Conservation (phyloP, 1,284 basidiomycete genomes). For the Boletus calvinii region DNA sequence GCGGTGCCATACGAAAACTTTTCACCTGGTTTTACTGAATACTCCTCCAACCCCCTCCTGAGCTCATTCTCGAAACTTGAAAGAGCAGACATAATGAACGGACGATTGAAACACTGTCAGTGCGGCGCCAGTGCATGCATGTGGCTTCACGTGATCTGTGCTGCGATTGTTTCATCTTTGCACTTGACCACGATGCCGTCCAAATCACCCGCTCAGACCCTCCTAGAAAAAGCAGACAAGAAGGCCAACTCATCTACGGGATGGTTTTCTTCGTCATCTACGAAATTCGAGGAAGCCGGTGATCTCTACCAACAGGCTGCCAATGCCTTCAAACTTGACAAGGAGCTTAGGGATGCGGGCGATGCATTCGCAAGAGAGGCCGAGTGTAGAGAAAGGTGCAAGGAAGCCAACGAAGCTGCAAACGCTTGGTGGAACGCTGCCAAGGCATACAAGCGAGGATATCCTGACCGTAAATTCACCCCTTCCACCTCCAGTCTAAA, state of each 20-base stretch:
- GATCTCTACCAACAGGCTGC: conserved; percentile 94
- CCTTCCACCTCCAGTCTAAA: conserved; percentile 3
- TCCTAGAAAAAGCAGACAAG: conserved; percentile 89
- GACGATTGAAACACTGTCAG: background rate
- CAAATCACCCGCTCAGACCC: conserved; percentile 50
- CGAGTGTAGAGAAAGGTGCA: conserved; percentile 84
- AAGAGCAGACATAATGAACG: conserved; percentile 42
- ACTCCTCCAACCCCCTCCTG: conserved; percentile 49
- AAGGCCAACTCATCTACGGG: conserved; percentile 79
- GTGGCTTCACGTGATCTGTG: conserved; percentile 23
- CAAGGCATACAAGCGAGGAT: conserved; percentile 89
- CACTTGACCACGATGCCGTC: conserved; percentile 42
- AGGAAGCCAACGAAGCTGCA: conserved; percentile 89
- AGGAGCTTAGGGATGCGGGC: conserved; percentile 87
- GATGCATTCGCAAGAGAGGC: conserved; percentile 88
- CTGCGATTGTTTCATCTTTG: background rate
- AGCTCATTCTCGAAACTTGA: conserved; percentile 35
- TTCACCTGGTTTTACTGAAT: conserved; percentile 62
- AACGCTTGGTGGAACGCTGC: conserved; percentile 97
- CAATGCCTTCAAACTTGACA: conserved; percentile 95
- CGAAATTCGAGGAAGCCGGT: conserved; percentile 91
- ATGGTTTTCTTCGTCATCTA: conserved; percentile 81
- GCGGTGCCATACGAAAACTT: conserved; percentile 92
- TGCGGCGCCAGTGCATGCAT: background rate
- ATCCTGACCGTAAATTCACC: conserved; percentile 64